phyloP scores from a whole-genome alignment of 192 early-diverging fungal species.

The Pilaira anomala region DNA sequence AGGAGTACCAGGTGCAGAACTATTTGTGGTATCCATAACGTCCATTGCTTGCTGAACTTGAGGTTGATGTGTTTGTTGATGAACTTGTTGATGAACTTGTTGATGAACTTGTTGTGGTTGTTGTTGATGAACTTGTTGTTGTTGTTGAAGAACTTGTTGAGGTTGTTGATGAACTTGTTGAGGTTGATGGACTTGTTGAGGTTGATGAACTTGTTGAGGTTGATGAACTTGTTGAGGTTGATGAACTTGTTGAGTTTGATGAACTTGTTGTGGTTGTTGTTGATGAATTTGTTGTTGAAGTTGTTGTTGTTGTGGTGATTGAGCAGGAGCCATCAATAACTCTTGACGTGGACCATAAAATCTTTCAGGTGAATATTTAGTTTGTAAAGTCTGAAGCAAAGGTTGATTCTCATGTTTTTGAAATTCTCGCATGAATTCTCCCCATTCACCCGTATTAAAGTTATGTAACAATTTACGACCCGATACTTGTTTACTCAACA shows the following conservation, averaged over 20 bases:
- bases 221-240: neutral
- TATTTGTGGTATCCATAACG: neutral
- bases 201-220: neutral
- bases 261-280: too few species aligned
- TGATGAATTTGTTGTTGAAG: neutral
- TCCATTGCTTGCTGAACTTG: too few species aligned
- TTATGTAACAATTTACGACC: conserved; percentile 38
- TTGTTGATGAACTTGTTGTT: neutral
- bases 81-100: neutral
- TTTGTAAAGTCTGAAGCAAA: conserved; percentile 21
- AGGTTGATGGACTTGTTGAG: neutral
- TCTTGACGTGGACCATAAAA: conserved; percentile 15
- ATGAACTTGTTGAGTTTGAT: neutral
- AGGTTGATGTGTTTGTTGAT: neutral
- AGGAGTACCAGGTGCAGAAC: neutral
- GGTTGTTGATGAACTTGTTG: neutral
- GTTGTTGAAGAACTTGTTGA: neutral
- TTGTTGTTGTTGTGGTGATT: neutral
- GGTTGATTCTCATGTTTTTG: conserved; percentile 23
- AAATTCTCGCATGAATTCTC: conserved; percentile 29
- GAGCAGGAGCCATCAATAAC: neutral
- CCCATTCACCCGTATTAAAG: conserved; percentile 38
- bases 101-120: neutral
- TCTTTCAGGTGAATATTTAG: conserved; percentile 25
- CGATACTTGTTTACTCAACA: conserved; percentile 31